These are phyloP conservation scores for Fusarium annulatum DNA, from an alignment of 2,329 filamentous ascomycete species.

Conservation along the genomic window DNA sequence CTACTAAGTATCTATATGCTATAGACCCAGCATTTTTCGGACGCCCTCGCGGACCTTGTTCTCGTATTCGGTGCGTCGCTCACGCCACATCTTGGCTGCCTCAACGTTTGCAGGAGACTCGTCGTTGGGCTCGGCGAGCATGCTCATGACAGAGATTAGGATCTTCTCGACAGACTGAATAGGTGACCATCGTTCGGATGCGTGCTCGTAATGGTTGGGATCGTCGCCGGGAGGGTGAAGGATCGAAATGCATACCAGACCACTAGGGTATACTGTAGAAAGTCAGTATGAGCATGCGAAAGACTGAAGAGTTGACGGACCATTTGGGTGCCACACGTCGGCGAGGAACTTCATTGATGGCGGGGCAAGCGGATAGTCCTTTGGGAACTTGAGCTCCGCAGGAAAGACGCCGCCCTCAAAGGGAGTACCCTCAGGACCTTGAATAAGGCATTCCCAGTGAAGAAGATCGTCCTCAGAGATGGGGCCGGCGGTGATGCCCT, in stretches of 20 bases:
- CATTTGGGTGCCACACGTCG: constrained; percentile 97
- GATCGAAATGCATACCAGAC: constrained; percentile 97
- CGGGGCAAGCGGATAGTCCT: constrained; percentile 95
- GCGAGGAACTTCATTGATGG: constrained; percentile 96
- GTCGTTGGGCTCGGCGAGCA: constrained; percentile 96
- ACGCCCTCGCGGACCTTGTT: constrained; percentile 86
- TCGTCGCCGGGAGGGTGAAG: constrained; percentile 96
- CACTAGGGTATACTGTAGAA: constrained; percentile 84
- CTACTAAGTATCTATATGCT: constrained; percentile 26
- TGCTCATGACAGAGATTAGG: constrained; percentile 95
- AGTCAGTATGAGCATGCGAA: not conserved
- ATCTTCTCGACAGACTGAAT: constrained; percentile 99
- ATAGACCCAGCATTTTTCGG: constrained; percentile 80
- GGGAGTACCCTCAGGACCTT: constrained; percentile 93
- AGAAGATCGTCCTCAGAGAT: constrained; percentile 95
- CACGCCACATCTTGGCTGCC: constrained; percentile 95
- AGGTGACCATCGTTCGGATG: constrained; percentile 93
- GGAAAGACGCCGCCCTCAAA: constrained; percentile 97
- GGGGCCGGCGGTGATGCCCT: constrained; percentile 95
- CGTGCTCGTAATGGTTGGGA: constrained; percentile 97
- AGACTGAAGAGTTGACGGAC: constrained; percentile 58
- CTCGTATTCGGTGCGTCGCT: constrained; percentile 86
- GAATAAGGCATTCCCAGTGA: constrained; percentile 95
- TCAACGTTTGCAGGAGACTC: constrained; percentile 97
- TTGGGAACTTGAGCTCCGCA: constrained; percentile 92